Evolutionary conservation across 192 early-diverging fungal species (phyloP).

Genomic region (Backusella parvicylindrica): DNA sequence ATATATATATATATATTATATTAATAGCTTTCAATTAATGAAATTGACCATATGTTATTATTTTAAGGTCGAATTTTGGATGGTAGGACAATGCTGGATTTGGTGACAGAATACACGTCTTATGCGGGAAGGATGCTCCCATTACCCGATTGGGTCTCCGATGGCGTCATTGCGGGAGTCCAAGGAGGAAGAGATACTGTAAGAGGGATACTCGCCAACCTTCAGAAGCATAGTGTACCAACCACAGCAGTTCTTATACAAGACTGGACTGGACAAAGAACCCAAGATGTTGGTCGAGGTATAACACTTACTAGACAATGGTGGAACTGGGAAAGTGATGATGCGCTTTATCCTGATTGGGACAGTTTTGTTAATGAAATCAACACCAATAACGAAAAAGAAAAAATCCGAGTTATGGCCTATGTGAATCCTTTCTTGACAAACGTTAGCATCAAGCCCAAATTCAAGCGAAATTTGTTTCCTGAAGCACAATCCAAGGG

Average conservation of each 20-base stretch:
- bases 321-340: constrained; percentile 43
- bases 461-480: constrained; percentile 26
- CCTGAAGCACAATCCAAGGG: constrained; percentile 27
- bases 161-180: constrained; percentile 35
- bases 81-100: constrained; percentile 29
- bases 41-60: neutral
- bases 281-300: constrained; percentile 17
- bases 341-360: constrained; percentile 33
- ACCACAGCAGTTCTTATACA: constrained; percentile 34
- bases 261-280: constrained; percentile 37
- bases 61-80: constrained; percentile 32
- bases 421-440: constrained; percentile 38
- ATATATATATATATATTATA: neutral
- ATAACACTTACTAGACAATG: constrained; percentile 26
- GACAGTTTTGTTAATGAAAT: constrained; percentile 16
- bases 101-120: constrained; percentile 36
- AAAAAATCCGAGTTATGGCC: constrained; percentile 12
- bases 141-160: constrained; percentile 33
- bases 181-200: constrained; percentile 38
- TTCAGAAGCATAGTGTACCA: constrained; percentile 17
- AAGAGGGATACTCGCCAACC: constrained; percentile 13
- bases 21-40: neutral
- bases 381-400: neutral
- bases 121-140: constrained; percentile 35
- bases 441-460: constrained; percentile 20